phyloP scores from a whole-genome alignment of 2,329 filamentous ascomycete genomes.

The Pseudogymnoascus sp. region DNA sequence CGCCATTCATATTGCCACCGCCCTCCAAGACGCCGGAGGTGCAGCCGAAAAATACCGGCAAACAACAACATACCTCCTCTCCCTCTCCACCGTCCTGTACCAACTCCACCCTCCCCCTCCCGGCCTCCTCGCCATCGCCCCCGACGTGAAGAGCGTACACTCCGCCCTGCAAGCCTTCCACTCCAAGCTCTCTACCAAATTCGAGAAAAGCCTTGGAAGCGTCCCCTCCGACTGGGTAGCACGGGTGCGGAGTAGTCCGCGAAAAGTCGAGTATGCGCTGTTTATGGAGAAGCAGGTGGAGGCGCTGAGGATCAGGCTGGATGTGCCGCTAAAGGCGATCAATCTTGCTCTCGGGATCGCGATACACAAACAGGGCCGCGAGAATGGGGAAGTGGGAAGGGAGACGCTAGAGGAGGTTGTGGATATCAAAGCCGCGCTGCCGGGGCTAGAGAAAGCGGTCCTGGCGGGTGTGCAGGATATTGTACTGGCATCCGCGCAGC shows the following conservation, averaged over 20 bases:
- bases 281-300: constrained; percentile 5
- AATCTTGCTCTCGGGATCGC: not conserved
- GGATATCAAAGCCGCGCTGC: not conserved
- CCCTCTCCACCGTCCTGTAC: not conserved
- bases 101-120: not conserved
- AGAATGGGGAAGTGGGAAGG: not conserved
- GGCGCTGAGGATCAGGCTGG: not conserved
- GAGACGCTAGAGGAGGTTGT: not conserved
- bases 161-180: not conserved
- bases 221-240: not conserved
- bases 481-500: not conserved
- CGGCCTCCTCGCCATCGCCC: not conserved
- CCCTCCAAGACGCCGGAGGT: not conserved
- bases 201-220: not conserved
- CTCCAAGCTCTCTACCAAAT: not conserved
- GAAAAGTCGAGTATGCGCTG: not conserved
- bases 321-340: not conserved
- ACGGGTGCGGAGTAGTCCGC: not conserved
- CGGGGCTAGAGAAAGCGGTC: not conserved
- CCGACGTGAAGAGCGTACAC: not conserved
- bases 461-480: not conserved
- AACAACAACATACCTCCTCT: constrained; percentile 4
- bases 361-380: not conserved
- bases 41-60: not conserved
- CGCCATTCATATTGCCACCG: not conserved